Evolutionary conservation across 495 filamentous ascomycete species (phyloP), one percentile per base, ranked within the genome.

Genomic region (Annulohypoxylon bovei): DNA sequence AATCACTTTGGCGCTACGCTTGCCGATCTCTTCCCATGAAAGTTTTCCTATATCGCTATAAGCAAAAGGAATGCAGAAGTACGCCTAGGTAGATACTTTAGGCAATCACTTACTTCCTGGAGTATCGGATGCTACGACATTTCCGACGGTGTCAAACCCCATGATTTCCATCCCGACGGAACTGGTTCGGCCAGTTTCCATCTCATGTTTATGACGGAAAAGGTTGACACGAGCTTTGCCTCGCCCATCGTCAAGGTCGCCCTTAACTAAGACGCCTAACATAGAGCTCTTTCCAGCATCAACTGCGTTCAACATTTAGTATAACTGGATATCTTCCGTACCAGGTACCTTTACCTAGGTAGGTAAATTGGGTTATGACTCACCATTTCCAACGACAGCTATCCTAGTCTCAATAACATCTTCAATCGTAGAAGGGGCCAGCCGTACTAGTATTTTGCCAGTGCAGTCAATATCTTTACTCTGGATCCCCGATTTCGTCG

Each of bases 131-230:
- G 89, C 85, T 50, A 99, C 87, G 39, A 97, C 90, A 27, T 97
- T 91, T 16, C 96, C 95, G 58, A 85, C 87, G 62, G 90, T 92
- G 78, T 98, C 94, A 72, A 98, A 99, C 9, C 95, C 95, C 93
- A 99, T 95, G 52, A 99, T 99, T 79, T 99, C 95, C 93, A 97
- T 92, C 25, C 95, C 95, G 3, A 99, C 95, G 1, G 96, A 98
- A 78, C 92, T 95, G 6, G 95, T 99, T 63, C 95, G 86, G 0
- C 95, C 95, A 52, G 91, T 95, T 77, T 99, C 95, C 50, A 98
- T 90, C 79, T 99, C 95, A 75, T 99, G 95, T 78, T 98, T 98
- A 75, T 99, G 95, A 22, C 95, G 86, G 83, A 99, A 99, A 11
- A 99, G 91, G 70, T 98, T 99, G 63, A 99, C 91, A 55, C 95